These are phyloP conservation scores for Camellia oleifera DNA, from an alignment of 179 eudicot genomes.

Conservation along the genomic window DNA sequence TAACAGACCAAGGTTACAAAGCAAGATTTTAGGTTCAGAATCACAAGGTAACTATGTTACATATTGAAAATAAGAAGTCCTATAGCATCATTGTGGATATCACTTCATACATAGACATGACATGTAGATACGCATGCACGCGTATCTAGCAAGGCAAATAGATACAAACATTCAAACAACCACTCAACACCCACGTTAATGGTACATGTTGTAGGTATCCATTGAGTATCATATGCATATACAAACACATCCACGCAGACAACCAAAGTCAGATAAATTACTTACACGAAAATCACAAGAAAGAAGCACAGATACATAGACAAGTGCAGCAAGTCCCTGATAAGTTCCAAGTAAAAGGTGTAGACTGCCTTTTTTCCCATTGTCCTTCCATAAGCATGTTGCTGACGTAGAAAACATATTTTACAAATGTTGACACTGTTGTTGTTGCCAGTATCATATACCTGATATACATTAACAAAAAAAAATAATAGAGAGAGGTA, in stretches of 20 bases:
- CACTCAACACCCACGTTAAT: background rate
- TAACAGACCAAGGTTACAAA: background rate
- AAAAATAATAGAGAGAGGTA: too few species aligned
- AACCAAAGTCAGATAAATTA: constrained; percentile 8
- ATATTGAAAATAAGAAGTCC: background rate
- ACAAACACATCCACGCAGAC: background rate
- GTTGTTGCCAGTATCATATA: constrained; percentile 98
- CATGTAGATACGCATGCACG: background rate
- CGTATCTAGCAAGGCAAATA: background rate
- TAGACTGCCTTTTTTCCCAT: constrained; percentile 98
- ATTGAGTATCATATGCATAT: background rate
- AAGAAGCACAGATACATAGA: constrained; percentile 98
- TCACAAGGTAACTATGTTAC: background rate
- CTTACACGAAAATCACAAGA: constrained; percentile 92
- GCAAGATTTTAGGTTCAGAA: background rate
- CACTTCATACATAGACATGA: background rate
- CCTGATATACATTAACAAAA: constrained; percentile 39
- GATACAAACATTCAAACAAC: background rate
- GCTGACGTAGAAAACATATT: constrained; percentile 77
- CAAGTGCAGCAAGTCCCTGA: constrained; percentile 93
- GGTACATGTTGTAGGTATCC: background rate
- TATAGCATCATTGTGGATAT: background rate
- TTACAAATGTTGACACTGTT: constrained; percentile 83
- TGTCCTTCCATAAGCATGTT: constrained; percentile 99
- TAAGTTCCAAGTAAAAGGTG: constrained; percentile 94